These are phyloP conservation scores for Symbiodinium pilosum DNA, from an alignment of 73 alveolate genomes.

Conservation along the genomic window DNA sequence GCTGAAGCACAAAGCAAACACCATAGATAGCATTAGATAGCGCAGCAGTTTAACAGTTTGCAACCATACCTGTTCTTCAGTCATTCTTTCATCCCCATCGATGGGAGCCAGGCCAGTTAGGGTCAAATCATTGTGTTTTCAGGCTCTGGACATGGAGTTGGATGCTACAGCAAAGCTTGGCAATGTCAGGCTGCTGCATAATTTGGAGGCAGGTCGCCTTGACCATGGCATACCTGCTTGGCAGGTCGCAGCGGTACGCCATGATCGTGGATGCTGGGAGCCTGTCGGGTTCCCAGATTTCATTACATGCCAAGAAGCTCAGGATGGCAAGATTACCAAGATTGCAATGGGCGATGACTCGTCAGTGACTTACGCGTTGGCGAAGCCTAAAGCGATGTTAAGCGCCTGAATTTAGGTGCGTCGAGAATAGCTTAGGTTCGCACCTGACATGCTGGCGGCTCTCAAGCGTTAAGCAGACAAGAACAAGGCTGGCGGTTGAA, in stretches of 20 bases:
- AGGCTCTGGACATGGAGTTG: slow-evolving; percentile 95
- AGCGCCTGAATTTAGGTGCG: background rate
- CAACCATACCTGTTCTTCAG: background rate
- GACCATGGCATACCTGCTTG: no score
- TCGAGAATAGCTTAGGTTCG: background rate
- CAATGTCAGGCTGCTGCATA: slow-evolving; percentile 74
- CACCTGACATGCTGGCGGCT: slow-evolving; percentile 80
- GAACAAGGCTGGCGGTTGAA: no score
- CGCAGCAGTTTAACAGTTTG: background rate
- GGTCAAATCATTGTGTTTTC: background rate
- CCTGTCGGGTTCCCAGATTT: no score
- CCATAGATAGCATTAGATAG: background rate
- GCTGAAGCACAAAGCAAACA: no score
- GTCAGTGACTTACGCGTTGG: background rate
- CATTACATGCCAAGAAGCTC: no score
- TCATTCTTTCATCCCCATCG: background rate
- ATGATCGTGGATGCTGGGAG: slow-evolving; percentile 95
- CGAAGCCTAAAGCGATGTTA: background rate
- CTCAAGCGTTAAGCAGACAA: slow-evolving; percentile 38
- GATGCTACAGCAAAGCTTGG: slow-evolving; percentile 95
- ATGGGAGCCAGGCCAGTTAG: no score
- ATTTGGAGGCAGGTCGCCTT: no score
- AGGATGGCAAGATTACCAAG: slow-evolving; percentile 94
- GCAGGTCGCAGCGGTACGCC: slow-evolving; percentile 95
- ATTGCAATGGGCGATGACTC: slow-evolving; percentile 81